Evolutionary conservation across 805 yeast genomes (phyloP), one percentile per base, ranked within the genome.

Genomic region (Candida palmyrensis): DNA sequence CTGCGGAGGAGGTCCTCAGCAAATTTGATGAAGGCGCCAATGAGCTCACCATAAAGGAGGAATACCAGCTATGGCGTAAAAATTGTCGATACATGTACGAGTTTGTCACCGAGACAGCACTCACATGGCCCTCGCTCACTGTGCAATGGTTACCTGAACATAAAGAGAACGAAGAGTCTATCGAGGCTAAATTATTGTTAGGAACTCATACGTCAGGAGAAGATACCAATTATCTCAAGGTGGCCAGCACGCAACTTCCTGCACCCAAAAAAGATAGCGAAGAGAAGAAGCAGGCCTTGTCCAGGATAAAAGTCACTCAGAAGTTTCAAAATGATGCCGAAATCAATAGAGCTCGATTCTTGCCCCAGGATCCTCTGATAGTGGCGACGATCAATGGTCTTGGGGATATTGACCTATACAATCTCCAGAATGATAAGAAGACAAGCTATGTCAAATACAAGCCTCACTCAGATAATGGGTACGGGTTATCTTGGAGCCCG

Each of bases 11-110:
- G 16, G 13, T 29, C 9, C 25, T 29, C 11, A 12, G 11, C 24
- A 29, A 29, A 19, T 29, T 29, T 7, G 32, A 29, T 19, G 35
- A 11, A 29, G 48, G 43, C 27, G 34, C 38, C 12, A 62, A 62
- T 23, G 73, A 68, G 40, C 47, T 66, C 32, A 62, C 75, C 10
- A 70, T 75, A 33, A 61, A 74, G 39, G 79, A 75, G 43, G 94
- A 84, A 51, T 83, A 84, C 50, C 77, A 80, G 39, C 55, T 83
- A 41, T 84, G 95, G 95, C 70, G 85, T 39, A 76, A 82, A 48
- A 84, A 82, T 48, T 83, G 89, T 43, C 80, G 84, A 9, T 77
- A 70, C 45, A 82, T 84, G 92, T 84, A 84, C 44, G 88, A 83
- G 46, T 83, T 80, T 51, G 86, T 84, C 20, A 76, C 82, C 30